These are phyloP conservation scores for Pythium utonaiense DNA, from an alignment of 352 stramenopile genomes.

Conservation along the genomic window DNA sequence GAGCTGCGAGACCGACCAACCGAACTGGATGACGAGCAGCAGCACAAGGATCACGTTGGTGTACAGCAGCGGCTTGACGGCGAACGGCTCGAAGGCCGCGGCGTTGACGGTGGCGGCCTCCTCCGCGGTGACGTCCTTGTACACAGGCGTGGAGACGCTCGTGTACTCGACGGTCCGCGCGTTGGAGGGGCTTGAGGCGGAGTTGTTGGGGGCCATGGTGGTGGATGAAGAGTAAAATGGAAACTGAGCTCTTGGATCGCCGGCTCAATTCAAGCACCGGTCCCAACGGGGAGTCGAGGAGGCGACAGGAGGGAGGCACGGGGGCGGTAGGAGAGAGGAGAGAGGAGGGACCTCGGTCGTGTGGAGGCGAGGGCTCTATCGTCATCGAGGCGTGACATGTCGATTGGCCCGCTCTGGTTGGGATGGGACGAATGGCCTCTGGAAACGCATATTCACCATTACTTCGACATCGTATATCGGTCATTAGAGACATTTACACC, in stretches of 20 bases:
- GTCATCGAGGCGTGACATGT: background rate
- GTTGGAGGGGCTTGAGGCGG: background rate
- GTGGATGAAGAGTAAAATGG: conserved; percentile 2
- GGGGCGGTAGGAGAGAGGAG: background rate
- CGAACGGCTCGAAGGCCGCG: background rate
- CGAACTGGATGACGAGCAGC: conserved; percentile 50
- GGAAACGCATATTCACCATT: background rate
- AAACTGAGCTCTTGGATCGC: background rate
- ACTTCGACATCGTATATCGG: background rate
- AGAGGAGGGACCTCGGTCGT: background rate
- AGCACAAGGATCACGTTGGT: conserved; percentile 44
- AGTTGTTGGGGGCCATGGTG: conserved; percentile 2
- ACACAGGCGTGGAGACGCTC: conserved; percentile 5
- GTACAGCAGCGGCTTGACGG: conserved; percentile 30
- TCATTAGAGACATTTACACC: background rate
- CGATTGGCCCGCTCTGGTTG: background rate
- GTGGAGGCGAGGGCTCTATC: background rate
- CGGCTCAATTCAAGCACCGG: background rate
- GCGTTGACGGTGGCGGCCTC: background rate
- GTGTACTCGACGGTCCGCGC: conserved; percentile 4
- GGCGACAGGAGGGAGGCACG: background rate
- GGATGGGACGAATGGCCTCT: background rate
- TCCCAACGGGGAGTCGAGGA: background rate
- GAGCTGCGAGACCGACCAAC: conserved; percentile 59
- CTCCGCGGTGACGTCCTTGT: background rate